These are phyloP conservation scores for Elasticomyces elasticus DNA, from an alignment of 495 filamentous ascomycete genomes.

Conservation along the genomic window DNA sequence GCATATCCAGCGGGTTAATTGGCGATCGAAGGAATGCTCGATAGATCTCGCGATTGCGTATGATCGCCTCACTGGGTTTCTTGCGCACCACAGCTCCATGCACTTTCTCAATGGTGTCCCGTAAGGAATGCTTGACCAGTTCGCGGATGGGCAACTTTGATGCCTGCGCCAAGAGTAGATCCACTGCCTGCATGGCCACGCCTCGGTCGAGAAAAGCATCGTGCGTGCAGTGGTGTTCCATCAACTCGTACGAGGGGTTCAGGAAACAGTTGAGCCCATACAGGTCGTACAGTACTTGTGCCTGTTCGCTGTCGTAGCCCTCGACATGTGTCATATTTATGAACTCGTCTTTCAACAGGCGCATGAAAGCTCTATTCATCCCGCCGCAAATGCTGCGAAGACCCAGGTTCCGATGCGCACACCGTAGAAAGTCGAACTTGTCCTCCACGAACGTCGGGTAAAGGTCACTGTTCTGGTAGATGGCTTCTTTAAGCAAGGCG, in stretches of 20 bases:
- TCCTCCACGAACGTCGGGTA: conserved; percentile 59
- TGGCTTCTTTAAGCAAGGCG: conserved; percentile 63
- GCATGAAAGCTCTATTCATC: conserved; percentile 79
- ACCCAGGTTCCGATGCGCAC: conserved; percentile 77
- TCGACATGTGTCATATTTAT: conserved; percentile 30
- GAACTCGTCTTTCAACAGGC: conserved; percentile 69
- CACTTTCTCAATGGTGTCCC: conserved; percentile 79
- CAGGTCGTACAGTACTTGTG: conserved; percentile 80
- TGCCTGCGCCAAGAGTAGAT: conserved; percentile 70
- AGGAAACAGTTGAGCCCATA: conserved; percentile 73
- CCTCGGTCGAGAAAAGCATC: conserved; percentile 61
- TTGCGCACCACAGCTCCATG: conserved; percentile 57
- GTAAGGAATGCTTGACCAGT: conserved; percentile 78
- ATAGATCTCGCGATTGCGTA: conserved; percentile 65
- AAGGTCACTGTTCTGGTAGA: conserved; percentile 50
- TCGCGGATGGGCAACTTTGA: conserved; percentile 83
- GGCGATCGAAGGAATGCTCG: conserved; percentile 66
- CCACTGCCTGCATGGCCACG: conserved; percentile 67
- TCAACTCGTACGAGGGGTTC: conserved; percentile 47
- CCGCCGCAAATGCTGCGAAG: conserved; percentile 75
- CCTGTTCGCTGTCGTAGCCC: conserved; percentile 53
- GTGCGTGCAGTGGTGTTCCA: conserved; percentile 62
- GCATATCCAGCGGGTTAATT: conserved; percentile 73
- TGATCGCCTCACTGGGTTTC: conserved; percentile 58
- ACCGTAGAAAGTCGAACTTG: conserved; percentile 60